These are phyloP conservation scores for Pythium volutum DNA, from an alignment of 352 stramenopile species.

Conservation along the genomic window DNA sequence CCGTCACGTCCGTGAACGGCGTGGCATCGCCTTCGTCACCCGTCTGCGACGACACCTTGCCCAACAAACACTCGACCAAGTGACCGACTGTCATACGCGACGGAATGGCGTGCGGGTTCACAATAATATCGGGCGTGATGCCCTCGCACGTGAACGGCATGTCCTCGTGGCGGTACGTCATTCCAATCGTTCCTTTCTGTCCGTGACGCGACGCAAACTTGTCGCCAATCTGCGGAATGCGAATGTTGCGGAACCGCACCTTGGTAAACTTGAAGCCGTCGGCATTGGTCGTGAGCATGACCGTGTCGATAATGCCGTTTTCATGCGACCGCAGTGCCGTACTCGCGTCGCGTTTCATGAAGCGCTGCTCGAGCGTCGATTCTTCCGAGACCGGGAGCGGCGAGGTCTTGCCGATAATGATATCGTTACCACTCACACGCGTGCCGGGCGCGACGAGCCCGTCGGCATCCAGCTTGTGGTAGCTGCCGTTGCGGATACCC, in stretches of 20 bases:
- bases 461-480: constrained; percentile 99
- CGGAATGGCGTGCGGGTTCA: constrained; percentile 99
- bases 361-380: constrained; percentile 80
- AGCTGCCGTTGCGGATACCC: constrained; percentile 95
- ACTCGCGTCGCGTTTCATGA: constrained; percentile 97
- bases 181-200: constrained; percentile 96
- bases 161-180: constrained; percentile 99
- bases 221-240: constrained; percentile 98
- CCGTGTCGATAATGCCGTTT: constrained; percentile 98
- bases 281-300: constrained; percentile 98
- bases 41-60: constrained; percentile 97
- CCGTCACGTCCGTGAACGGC: constrained; percentile 98
- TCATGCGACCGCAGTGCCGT: constrained; percentile 97
- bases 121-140: constrained; percentile 99
- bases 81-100: constrained; percentile 99
- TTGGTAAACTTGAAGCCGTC: constrained; percentile 97
- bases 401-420: constrained; percentile 99
- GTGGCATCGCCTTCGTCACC: constrained; percentile 98
- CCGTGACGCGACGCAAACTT: constrained; percentile 95
- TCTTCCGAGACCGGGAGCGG: constrained; percentile 81
- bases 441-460: constrained; percentile 96
- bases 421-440: constrained; percentile 96
- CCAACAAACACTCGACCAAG: constrained; percentile 99
- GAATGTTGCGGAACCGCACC: constrained; percentile 98
- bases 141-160: constrained; percentile 99